Conservation (phyloP, 2,329 filamentous ascomycete genomes). For the Alternaria metachromatica region DNA sequence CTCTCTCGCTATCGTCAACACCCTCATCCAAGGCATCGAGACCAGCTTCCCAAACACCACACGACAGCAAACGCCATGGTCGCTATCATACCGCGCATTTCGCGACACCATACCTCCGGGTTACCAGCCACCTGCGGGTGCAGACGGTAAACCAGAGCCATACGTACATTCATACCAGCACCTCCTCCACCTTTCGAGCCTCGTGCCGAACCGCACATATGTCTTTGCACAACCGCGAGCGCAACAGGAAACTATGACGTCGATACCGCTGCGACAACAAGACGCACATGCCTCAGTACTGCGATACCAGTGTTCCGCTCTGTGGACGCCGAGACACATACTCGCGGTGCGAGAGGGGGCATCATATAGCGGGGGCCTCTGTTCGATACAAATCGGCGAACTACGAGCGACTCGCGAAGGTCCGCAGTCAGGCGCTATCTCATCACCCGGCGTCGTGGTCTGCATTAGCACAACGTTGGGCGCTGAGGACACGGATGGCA, state of each 20-base stretch:
- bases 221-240: slow-evolving; percentile 30
- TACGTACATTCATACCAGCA: slow-evolving; percentile 38
- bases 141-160: slow-evolving; percentile 21
- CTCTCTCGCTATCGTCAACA: slow-evolving; percentile 26
- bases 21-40: slow-evolving; percentile 38
- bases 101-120: slow-evolving; percentile 36
- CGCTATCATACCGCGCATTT: slow-evolving; percentile 42
- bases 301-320: slow-evolving; percentile 27
- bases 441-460: slow-evolving; percentile 38
- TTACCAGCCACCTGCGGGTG: slow-evolving; percentile 12
- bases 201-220: slow-evolving; percentile 30
- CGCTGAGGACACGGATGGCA: slow-evolving; percentile 10
- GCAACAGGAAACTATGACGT: slow-evolving; percentile 20
- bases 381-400: slow-evolving; percentile 38
- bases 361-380: slow-evolving; percentile 31
- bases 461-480: slow-evolving; percentile 32
- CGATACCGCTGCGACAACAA: slow-evolving; percentile 33
- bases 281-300: slow-evolving; percentile 30
- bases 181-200: slow-evolving; percentile 35
- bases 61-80: slow-evolving; percentile 31
- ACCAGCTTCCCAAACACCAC: slow-evolving; percentile 29
- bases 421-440: slow-evolving; percentile 17
- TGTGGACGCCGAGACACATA: slow-evolving; percentile 38
- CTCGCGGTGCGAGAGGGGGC: slow-evolving; percentile 29
- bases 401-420: slow-evolving; percentile 31